Base-by-base conservation (phyloP, 129 eudicot genomes). In the Lonicera japonica region DNA sequence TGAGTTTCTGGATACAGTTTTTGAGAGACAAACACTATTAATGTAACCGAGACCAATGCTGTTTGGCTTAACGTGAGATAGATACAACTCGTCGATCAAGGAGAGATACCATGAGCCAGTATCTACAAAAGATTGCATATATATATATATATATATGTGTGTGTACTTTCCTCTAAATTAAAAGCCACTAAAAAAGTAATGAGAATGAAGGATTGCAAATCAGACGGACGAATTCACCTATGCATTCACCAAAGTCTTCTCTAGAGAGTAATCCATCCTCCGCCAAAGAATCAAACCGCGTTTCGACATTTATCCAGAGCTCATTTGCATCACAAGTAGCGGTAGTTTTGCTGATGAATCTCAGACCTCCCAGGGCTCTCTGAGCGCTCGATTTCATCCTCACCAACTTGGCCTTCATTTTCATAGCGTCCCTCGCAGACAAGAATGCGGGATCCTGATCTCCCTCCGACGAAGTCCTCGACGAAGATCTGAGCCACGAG, bases 231-330 rank as follows among this genome's bases (percentile, higher is more conserved):
- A 2, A 29, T 1, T 29, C 5, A 94, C 99, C 99, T 60, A 94
- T 94, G 67, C 96, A 94, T 70, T 88, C 95, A 4, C 89, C 99
- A 38, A 94, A 94, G 58, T 94, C 85, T 12, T 88, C 83, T 78
- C 94, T 66, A 39, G 82, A 75, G 38, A 94, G 79, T 1, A 88
- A 54, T 1, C 95, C 95, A 8, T 83, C 80, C 13, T 64, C 57
- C 4, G 95, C 96, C 12, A 94, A 69, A 22, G 53, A 48, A 11
- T 25, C 75, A 21, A 85, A 94, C 65, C 96, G 69, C 0, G 86
- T 65, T 66, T 94, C 99, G 17, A 94, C 99, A 1, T 70, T 73
- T 19, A 29, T 75, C 99, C 99, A 94, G 17, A 79, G 38, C 66
- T 69, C 80, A 16, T 71, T 57, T 7, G 77, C 71, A 23, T 82